Base-by-base conservation (phyloP, 23 red algal genomes). In the Agarophyton chilense region DNA sequence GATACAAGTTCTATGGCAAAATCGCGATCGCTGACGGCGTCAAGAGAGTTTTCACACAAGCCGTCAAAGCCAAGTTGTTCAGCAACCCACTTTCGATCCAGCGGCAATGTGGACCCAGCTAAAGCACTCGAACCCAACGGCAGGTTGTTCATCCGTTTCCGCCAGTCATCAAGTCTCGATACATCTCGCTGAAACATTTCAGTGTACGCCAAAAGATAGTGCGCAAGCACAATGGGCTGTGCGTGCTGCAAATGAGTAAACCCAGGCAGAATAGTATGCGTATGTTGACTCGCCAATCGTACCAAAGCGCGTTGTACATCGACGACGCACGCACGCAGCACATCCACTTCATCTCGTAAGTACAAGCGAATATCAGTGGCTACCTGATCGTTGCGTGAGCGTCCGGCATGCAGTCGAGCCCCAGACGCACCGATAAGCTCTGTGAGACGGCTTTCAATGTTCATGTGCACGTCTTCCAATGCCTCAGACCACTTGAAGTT, bases 161-260 rank as follows among this genome's bases (percentile, higher is more conserved):
- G 44, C 55, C 89, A 94, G 71, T 99, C 93, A 9, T 57, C 49
- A 22, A 99, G 65, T 14, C 97, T 73, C 16, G 47, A 26, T 12
- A 78, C 71, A 52, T 99, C 97, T n/a, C 97, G 76, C 52, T 96
- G 82, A 13, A 99, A 75, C 97, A 99, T 99, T 65, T 99, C 97
- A 36, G 79, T 74, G 66, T 99, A 99, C 17, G 97, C 97, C 16
- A 99, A 60, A 38, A 99, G 78, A 52, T 94, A 87, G 71, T 99
- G 97, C 0, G 90, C 97, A 33, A 99, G 75, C 44, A 99, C 93
- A 1, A 99, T 87, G 13, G 97, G 97, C 77, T 99, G 97, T n/a
- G 97, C 97, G 81, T 99, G 97, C 52, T 99, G 97, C 78, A 99
- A 43, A 82, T 99, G 97, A 52, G 97, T 99, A 70, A 96, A 99